These are phyloP conservation scores for Begonia loranthoides DNA, from an alignment of 306 rosid species.

Conservation along the genomic window DNA sequence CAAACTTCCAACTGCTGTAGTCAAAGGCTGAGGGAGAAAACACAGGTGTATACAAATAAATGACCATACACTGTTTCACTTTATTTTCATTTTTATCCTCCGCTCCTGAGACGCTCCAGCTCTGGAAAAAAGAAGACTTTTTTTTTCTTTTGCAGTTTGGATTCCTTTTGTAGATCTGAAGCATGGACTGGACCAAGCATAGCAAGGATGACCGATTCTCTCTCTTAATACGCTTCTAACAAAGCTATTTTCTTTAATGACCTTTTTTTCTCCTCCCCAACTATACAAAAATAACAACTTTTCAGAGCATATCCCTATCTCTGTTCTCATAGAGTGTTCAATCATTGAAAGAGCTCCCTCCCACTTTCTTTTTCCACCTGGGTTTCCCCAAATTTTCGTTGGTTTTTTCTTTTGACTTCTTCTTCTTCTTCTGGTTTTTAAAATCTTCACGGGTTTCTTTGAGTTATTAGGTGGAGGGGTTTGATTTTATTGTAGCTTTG, in stretches of 20 bases:
- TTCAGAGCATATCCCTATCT: slow-evolving; percentile 15
- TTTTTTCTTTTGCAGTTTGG: too few relatives aligned
- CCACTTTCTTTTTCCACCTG: slow-evolving; percentile 5
- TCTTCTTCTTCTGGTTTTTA: too few relatives aligned
- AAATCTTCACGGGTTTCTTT: too few relatives aligned
- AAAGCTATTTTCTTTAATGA: slow-evolving; percentile 1
- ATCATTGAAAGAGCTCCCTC: slow-evolving; percentile 34
- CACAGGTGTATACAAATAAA: too few relatives aligned
- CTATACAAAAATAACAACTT: slow-evolving; percentile 17
- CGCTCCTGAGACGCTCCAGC: slow-evolving; percentile 32
- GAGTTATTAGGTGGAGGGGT: too few relatives aligned
- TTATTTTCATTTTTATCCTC: slow-evolving; percentile 21
- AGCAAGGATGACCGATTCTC: slow-evolving; percentile 18
- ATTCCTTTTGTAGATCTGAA: slow-evolving; percentile 15
- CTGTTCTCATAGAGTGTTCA: slow-evolving; percentile 25
- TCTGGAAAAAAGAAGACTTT: not conserved
- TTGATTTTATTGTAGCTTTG: too few relatives aligned
- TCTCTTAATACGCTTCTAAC: not conserved
- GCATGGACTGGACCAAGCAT: slow-evolving; percentile 39
- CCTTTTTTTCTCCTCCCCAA: slow-evolving; percentile 2
- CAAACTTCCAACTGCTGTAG: too few relatives aligned
- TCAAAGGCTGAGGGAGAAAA: too few relatives aligned
- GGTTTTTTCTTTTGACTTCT: slow-evolving; percentile 8
- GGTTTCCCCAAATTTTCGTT: slow-evolving; percentile 8
- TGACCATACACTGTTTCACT: not conserved